Conservation (phyloP, 257 asterid genomes). For the Pogostemon cablin region DNA sequence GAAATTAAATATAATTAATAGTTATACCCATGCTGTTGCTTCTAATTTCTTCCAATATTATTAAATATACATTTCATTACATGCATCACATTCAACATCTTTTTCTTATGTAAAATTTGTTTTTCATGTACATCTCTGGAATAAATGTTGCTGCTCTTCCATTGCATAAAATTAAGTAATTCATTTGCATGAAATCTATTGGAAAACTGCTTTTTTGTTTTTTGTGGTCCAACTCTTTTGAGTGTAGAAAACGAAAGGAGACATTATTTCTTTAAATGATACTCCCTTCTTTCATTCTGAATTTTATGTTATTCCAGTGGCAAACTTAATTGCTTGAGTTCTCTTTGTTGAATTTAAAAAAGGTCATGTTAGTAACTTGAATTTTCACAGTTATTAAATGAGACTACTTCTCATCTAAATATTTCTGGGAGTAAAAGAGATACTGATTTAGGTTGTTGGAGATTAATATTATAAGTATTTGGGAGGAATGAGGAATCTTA, state of each 20-base stretch:
- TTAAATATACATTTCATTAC: neutral
- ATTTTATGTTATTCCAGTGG: neutral
- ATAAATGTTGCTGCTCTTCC: slow-evolving; percentile 2
- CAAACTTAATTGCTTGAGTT: slow-evolving; percentile 22
- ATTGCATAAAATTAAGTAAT: neutral
- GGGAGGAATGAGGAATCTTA: neutral
- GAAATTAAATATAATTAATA: neutral
- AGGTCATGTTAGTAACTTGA: neutral
- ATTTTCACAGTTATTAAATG: neutral
- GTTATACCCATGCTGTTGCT: neutral
- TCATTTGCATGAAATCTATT: neutral
- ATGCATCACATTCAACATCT: neutral
- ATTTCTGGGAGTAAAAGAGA: neutral
- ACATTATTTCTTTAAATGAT: neutral
- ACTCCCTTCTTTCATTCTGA: neutral
- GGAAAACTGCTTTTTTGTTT: neutral
- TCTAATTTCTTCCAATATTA: neutral
- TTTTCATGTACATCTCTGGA: neutral
- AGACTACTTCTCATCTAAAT: slow-evolving; percentile 3
- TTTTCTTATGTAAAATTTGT: slow-evolving; percentile 21
- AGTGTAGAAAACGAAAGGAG: neutral
- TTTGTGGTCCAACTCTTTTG: slow-evolving; percentile 6
- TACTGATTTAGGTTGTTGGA: neutral
- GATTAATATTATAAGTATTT: neutral
- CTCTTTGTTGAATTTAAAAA: slow-evolving; percentile 7